Evolutionary conservation across 495 filamentous ascomycete species (phyloP).

Genomic region (Cetradonia linearis): DNA sequence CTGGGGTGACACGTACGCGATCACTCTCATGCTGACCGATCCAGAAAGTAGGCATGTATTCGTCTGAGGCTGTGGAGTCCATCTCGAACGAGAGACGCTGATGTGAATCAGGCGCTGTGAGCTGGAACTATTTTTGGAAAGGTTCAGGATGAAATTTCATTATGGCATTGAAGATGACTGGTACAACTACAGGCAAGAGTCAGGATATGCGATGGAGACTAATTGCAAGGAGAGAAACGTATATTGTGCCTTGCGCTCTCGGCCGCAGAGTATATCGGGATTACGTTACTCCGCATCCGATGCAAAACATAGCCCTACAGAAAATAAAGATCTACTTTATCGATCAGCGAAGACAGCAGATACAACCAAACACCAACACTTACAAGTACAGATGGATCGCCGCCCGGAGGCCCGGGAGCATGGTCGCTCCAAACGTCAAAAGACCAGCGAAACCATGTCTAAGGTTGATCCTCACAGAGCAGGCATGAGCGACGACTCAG

Average conservation of each 20-base stretch:
- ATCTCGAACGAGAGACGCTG: not conserved
- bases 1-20: conserved; percentile 48
- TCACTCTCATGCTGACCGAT: conserved; percentile 76
- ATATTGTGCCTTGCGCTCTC: conserved; percentile 8
- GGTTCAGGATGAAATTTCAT: not conserved
- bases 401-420: conserved; percentile 34
- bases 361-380: not conserved
- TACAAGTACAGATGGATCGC: conserved; percentile 10
- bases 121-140: not conserved
- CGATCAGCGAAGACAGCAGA: not conserved
- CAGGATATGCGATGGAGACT: not conserved
- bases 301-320: conserved; percentile 6
- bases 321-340: not conserved
- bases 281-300: not conserved
- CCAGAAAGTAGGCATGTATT: conserved; percentile 55
- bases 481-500: conserved; percentile 34
- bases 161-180: not conserved
- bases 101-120: not conserved
- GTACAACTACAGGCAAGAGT: not conserved
- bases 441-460: conserved; percentile 25
- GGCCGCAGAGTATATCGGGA: not conserved
- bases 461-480: conserved; percentile 33
- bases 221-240: not conserved
- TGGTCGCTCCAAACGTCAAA: conserved; percentile 40
- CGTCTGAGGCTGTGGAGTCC: conserved; percentile 30